Evolutionary conservation across 1,284 basidiomycete species (phyloP), one percentile per base, ranked within the genome.

Genomic region (Rhizoctonia solani): DNA sequence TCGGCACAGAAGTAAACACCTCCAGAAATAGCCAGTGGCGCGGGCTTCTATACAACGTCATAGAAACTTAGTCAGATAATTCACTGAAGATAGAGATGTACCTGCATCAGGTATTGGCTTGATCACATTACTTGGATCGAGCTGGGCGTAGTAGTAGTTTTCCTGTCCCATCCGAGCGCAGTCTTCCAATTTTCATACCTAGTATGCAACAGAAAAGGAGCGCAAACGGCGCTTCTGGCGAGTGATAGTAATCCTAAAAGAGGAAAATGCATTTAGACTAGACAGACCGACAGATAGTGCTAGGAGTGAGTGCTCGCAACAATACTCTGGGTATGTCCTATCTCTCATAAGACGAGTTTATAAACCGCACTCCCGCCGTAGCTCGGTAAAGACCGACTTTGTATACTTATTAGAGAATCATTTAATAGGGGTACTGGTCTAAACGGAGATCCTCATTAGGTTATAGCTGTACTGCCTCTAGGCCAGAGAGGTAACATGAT

Each of bases 121-220:
- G 39, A 46, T 41, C 9, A 65, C 61, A 21, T 65, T 65, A n/a
- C 61, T 65, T 1, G 61, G 61, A 34, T 54, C 50, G 27, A 65
- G 61, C 27, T 65, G 49, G 37, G 49, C 49, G 13, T 49, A 39
- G 61, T 65, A 16, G 61, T 54, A 11, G 50, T 54, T 23, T 41
- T 65, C 25, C 61, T 50, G 29, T 65, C 29, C 61, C 61, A 65
- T 29, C 61, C 61, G 16, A 41, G 61, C 23, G 30, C 23, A 2
- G 34, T 27, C 25, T 65, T 65, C 61, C 61, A 65, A 27, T n/a
- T n/a, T n/a, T 65, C 61, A 3, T 27, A 23, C 8, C 61, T 49
- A 44, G 39, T 27, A 19, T 32, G 29, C 19, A 58, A 14, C 50
- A 21, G 4, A 16, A 50, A 8, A 6, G 61, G 61, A 19, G 61